Conservation (phyloP, 2,329 filamentous ascomycete genomes). For the Exophiala sideris region DNA sequence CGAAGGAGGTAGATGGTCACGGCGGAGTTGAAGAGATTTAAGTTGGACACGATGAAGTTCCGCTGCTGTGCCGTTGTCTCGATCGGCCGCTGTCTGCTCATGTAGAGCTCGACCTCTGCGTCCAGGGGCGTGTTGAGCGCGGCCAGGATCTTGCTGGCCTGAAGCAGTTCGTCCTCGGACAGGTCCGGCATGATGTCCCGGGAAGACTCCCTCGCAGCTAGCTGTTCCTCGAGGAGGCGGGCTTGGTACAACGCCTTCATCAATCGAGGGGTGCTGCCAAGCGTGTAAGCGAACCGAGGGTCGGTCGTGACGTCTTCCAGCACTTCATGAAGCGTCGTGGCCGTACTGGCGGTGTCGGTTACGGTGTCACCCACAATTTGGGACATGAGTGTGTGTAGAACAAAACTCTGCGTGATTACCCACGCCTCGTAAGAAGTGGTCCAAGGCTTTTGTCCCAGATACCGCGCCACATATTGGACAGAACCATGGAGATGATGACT, state of each 20-base stretch:
- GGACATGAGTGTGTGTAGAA: slow-evolving; percentile 7
- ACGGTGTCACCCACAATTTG: not conserved
- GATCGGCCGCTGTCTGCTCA: slow-evolving; percentile 9
- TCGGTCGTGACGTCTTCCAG: slow-evolving; percentile 7
- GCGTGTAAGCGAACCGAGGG: slow-evolving; percentile 8
- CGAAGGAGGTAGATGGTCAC: slow-evolving; percentile 14
- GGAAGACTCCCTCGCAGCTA: slow-evolving; percentile 1
- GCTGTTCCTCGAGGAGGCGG: slow-evolving; percentile 9
- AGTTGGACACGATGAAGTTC: slow-evolving; percentile 11
- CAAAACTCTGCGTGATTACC: slow-evolving; percentile 13
- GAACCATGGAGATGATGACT: slow-evolving; percentile 8
- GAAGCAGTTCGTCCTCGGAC: slow-evolving; percentile 8
- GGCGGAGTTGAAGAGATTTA: slow-evolving; percentile 9
- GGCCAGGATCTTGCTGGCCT: slow-evolving; percentile 9
- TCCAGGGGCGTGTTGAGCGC: slow-evolving; percentile 7
- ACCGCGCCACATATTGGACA: slow-evolving; percentile 2
- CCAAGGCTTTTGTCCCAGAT: slow-evolving; percentile 15
- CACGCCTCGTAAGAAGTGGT: slow-evolving; percentile 7
- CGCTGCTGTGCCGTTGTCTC: slow-evolving; percentile 3
- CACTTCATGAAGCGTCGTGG: slow-evolving; percentile 2
- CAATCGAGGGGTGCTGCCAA: slow-evolving; percentile 11
- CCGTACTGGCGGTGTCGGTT: not conserved
- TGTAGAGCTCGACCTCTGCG: slow-evolving; percentile 10
- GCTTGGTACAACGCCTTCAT: slow-evolving; percentile 11
- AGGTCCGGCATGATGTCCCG: slow-evolving; percentile 1